Base-by-base conservation (phyloP, 2,329 filamentous ascomycete species). In the Claviceps sp. region DNA sequence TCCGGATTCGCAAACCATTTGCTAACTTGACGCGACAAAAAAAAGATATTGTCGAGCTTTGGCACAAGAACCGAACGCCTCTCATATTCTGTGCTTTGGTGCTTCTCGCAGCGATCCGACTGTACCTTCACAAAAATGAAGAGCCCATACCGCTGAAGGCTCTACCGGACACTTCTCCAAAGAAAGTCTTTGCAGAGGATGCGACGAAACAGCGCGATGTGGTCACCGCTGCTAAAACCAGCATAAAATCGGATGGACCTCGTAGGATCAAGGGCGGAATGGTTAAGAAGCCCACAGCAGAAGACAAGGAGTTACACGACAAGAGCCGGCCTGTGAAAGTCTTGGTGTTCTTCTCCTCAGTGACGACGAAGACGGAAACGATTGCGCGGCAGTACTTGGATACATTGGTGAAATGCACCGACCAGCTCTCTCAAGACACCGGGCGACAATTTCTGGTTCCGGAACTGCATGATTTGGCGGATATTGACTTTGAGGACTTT, bases 401-500 rank as follows among this genome's bases (percentile, higher is more conserved):
- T 53, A 67, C 70, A 1, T 65, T 91, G 30, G 71, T 72, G 20
- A 55, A 62, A 58, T 60, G 78, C 16, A 73, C 87, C 18, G 69
- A 76, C 7, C 67, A 71, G 14, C 69, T 85, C 11, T 61, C 66
- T 9, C 59, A 60, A 48, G 62, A 66, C 16, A 62, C 65, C 0
- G 62, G 61, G 3, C 67, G 66, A 30, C 60, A 61, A 5, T 78
- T 77, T 56, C 62, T 75, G 1, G 70, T 78, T 40, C 82, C 88
- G 1, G 73, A 85, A 61, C 67, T 89, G 11, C 73, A 86, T 53
- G 89, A 97, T 61, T 71, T 97, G 26, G 83, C 90, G 2, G 84
- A 95, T 55, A 78, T 94, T 50, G 91, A 97, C 60, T 87, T 91
- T 60, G 91, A 98, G 61, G 89, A 96, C 62, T 95, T 85, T 67